Conservation (phyloP, 2,329 filamentous ascomycete genomes). For the Daldinia eschscholtzii region DNA sequence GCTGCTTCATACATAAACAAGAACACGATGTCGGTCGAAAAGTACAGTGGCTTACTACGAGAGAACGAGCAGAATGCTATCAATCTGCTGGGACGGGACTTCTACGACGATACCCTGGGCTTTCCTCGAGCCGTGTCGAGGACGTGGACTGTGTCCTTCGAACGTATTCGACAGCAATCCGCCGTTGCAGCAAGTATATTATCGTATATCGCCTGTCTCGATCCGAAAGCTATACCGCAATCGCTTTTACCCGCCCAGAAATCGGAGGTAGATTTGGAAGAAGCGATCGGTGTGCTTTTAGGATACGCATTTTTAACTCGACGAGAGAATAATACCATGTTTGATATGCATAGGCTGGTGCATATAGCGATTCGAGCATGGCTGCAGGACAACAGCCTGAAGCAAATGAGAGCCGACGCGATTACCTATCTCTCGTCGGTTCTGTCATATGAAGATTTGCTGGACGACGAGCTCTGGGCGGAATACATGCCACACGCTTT, state of each 20-base stretch:
- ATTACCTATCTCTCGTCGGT: not conserved
- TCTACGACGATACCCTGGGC: not conserved
- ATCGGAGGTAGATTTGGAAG: not conserved
- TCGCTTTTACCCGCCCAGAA: not conserved
- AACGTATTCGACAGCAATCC: not conserved
- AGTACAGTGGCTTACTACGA: not conserved
- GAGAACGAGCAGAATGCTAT: not conserved
- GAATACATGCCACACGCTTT: not conserved
- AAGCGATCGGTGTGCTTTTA: not conserved
- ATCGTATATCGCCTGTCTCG: not conserved
- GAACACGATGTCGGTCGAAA: constrained; percentile 1
- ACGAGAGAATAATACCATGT: not conserved
- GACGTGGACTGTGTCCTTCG: constrained; percentile 2
- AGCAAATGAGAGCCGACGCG: not conserved
- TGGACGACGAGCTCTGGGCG: not conserved
- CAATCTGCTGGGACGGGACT: not conserved
- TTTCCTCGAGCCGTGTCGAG: not conserved
- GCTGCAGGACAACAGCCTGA: not conserved
- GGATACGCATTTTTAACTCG: constrained; percentile 6
- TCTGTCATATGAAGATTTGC: not conserved
- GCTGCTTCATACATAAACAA: constrained; percentile 7
- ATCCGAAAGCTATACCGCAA: constrained; percentile 8
- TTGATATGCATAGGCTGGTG: not conserved
- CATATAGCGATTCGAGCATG: constrained; percentile 3
- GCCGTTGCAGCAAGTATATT: not conserved